Base-by-base conservation (phyloP, 202 grass and related monocot species). In the Zizania palustris region DNA sequence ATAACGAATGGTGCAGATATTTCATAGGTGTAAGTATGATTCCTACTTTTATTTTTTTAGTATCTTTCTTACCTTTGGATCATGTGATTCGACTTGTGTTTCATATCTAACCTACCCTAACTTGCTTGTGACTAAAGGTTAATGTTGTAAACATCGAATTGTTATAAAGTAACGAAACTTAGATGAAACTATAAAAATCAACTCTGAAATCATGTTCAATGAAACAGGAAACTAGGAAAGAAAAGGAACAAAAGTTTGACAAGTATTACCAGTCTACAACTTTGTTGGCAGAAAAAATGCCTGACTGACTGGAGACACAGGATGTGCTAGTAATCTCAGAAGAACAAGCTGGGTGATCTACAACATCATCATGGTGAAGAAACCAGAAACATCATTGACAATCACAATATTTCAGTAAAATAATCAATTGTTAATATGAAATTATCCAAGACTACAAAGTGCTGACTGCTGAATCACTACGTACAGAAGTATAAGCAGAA, bases 211-310 rank as follows among this genome's bases (percentile, higher is more conserved):
- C 65, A 57, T 76, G 60, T 5, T 84, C 42, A 28, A 35, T 6
- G 36, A 79, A 83, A 56, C 34, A 35, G 10, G 36, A 79, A 83
- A 56, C 34, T 58, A 73, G 49, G 51, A 7, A 38, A 59, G 6
- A 64, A 57, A 67, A 77, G 40, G 21, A 71, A 62, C 15, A n/a
- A 65, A 45, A 53, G 13, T 73, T 7, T 60, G 11, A 66, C 16
- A 67, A 76, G 69, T 54, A 76, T 86, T 88, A 93, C 91, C 88
- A 86, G 54, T 81, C 63, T 88, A 80, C 91, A 93, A 84, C 84
- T 87, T 75, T 79, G 73, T 45, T 69, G 69, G 71, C 90, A 93
- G 78, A 93, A 93, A 36, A 78, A 42, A 85, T 74, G 67, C 13
- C 69, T 68, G 40, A 45, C 67, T 68, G 65, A 61, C 19, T 65